Conservation (phyloP, 1,139 yeast species). For the Yamadazyma dushanensis region DNA sequence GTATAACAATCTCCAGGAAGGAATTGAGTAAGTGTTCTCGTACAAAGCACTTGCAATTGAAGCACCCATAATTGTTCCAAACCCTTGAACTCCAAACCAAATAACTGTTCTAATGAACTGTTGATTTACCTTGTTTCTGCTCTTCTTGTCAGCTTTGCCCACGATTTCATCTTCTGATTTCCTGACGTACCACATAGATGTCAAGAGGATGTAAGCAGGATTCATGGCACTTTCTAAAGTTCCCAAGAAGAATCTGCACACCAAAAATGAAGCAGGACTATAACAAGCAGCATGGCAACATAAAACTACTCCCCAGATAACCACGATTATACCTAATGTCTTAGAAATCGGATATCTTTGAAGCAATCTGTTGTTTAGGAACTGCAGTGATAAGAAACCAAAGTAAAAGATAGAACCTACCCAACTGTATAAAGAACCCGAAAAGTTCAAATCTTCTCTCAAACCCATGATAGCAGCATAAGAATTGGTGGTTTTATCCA, state of each 20-base stretch:
- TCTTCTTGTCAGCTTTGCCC: constrained; percentile 2
- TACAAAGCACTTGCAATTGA: constrained; percentile 23
- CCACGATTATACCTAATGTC: constrained; percentile 19
- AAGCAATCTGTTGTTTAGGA: constrained; percentile 40
- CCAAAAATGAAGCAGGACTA: constrained; percentile 23
- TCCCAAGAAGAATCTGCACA: constrained; percentile 40
- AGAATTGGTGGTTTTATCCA: constrained; percentile 60
- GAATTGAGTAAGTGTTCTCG: constrained; percentile 17
- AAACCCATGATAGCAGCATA: constrained; percentile 63
- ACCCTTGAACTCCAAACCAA: constrained; percentile 15
- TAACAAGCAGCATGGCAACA: constrained; percentile 23
- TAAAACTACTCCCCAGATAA: constrained; percentile 26
- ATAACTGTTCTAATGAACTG: constrained; percentile 19
- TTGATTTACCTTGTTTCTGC: constrained; percentile 11
- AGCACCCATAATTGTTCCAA: constrained; percentile 11
- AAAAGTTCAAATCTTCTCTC: constrained; percentile 43
- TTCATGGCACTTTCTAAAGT: constrained; percentile 49
- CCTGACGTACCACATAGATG: constrained; percentile 15
- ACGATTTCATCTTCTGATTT: constrained; percentile 5
- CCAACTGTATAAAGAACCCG: constrained; percentile 52
- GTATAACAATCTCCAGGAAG: constrained; percentile 28
- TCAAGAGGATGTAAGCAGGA: constrained; percentile 56
- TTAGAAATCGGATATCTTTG: constrained; percentile 32
- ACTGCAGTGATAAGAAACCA: constrained; percentile 47
- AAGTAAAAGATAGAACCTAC: constrained; percentile 53